phyloP scores from a whole-genome alignment of 495 filamentous ascomycete species.

The Tuber umbilicatum region DNA sequence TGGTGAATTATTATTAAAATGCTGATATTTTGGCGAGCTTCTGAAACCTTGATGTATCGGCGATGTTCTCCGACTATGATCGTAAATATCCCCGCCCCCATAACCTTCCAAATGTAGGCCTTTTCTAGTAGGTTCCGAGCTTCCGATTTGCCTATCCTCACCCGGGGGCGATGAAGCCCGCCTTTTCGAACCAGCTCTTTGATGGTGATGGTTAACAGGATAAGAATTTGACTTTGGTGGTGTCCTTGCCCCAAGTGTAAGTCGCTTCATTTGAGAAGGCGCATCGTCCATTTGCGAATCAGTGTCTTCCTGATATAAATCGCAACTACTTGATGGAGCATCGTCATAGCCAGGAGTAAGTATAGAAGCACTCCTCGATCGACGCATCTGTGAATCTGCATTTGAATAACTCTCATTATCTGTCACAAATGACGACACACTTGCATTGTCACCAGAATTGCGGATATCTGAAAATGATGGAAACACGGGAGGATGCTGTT shows the following conservation, averaged over 20 bases:
- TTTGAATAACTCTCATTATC: slow-evolving; percentile 31
- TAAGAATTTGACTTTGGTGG: slow-evolving; percentile 39
- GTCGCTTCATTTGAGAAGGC: slow-evolving; percentile 31
- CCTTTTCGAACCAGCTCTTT: slow-evolving; percentile 37
- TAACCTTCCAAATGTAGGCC: slow-evolving; percentile 27
- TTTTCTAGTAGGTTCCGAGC: slow-evolving; percentile 38
- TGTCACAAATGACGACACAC: slow-evolving; percentile 37
- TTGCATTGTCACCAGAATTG: slow-evolving; percentile 35
- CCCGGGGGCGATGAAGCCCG: slow-evolving; percentile 40
- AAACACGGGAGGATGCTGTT: slow-evolving; percentile 24
- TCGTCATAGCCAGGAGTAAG: slow-evolving; percentile 29
- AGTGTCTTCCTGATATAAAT: slow-evolving; percentile 35
- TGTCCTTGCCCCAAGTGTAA: slow-evolving; percentile 35
- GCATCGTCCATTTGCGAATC: slow-evolving; percentile 39
- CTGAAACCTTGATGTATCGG: slow-evolving; percentile 36
- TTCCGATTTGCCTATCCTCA: slow-evolving; percentile 30
- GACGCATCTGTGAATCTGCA: slow-evolving; percentile 29
- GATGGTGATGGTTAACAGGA: slow-evolving; percentile 24
- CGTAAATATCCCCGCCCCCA: slow-evolving; percentile 27
- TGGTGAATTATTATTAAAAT: slow-evolving; percentile 26
- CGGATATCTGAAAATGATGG: slow-evolving; percentile 33
- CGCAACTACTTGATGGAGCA: slow-evolving; percentile 21
- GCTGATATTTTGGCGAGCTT: slow-evolving; percentile 30
- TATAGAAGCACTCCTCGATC: slow-evolving; percentile 36
- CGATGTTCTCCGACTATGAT: slow-evolving; percentile 34